Conservation (phyloP, 2,329 filamentous ascomycete genomes). For the Fusarium torulosum region DNA sequence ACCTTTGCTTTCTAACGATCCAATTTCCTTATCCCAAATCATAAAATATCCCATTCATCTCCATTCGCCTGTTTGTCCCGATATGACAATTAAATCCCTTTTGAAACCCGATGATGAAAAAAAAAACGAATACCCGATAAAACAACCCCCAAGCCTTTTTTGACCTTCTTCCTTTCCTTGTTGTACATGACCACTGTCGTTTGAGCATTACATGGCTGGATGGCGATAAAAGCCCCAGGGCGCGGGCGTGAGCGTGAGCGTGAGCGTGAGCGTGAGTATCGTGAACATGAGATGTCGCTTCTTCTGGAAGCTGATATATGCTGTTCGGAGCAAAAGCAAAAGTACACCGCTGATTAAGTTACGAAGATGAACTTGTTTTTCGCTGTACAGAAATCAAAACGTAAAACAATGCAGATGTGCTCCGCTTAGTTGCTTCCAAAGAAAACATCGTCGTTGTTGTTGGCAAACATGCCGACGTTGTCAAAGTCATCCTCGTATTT, state of each 20-base stretch:
- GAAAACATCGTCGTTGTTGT: slow-evolving; percentile 64
- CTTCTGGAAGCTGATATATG: slow-evolving; percentile 13
- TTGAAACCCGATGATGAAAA: background rate
- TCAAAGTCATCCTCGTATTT: slow-evolving; percentile 69
- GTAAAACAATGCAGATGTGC: slow-evolving; percentile 8
- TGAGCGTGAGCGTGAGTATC: slow-evolving; percentile 43
- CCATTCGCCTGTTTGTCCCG: slow-evolving; percentile 19
- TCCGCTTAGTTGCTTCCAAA: slow-evolving; percentile 56
- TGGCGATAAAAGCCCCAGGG: background rate
- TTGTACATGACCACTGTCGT: slow-evolving; percentile 30
- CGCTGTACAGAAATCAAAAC: slow-evolving; percentile 8
- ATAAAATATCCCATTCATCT: slow-evolving; percentile 5
- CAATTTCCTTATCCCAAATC: slow-evolving; percentile 6
- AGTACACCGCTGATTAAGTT: slow-evolving; percentile 35
- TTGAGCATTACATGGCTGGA: slow-evolving; percentile 21
- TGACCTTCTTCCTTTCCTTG: slow-evolving; percentile 13
- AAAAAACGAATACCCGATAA: slow-evolving; percentile 1
- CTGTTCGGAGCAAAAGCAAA: slow-evolving; percentile 21
- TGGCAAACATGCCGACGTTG: slow-evolving; percentile 64
- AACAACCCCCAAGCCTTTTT: slow-evolving; percentile 20
- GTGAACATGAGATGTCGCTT: slow-evolving; percentile 31
- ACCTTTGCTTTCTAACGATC: slow-evolving; percentile 41
- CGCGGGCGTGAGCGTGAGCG: slow-evolving; percentile 40
- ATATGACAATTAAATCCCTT: background rate
- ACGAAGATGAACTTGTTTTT: slow-evolving; percentile 30